Conservation (phyloP, 2,329 filamentous ascomycete genomes). For the Graphium sp. region DNA sequence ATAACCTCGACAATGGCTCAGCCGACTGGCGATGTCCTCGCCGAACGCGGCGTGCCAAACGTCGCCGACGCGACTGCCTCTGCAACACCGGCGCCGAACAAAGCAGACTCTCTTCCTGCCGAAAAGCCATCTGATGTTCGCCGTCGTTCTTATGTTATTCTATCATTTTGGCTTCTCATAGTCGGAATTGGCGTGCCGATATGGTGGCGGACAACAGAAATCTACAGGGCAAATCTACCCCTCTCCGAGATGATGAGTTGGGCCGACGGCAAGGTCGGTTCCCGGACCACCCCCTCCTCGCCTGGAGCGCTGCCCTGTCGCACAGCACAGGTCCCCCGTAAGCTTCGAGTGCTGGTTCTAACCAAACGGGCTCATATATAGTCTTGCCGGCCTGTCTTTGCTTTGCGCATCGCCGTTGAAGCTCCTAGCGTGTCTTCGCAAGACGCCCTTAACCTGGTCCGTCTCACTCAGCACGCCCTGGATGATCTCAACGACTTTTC, state of each 20-base stretch:
- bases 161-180: slow-evolving; percentile 84
- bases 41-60: slow-evolving; percentile 1
- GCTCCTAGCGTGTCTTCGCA: slow-evolving; percentile 45
- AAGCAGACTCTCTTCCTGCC: slow-evolving; percentile 36
- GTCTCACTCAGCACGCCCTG: slow-evolving; percentile 69
- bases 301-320: no score
- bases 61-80: slow-evolving; percentile 3
- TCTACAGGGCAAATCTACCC: slow-evolving; percentile 74
- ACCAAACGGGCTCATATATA: slow-evolving; percentile 19
- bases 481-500: slow-evolving; percentile 79
- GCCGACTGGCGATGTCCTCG: not conserved
- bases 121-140: slow-evolving; percentile 55
- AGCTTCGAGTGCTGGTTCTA: no score
- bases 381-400: slow-evolving; percentile 80
- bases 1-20: slow-evolving; percentile 3
- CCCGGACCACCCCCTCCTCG: no score
- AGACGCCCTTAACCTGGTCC: slow-evolving; percentile 58
- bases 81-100: slow-evolving; percentile 13
- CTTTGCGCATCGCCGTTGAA: slow-evolving; percentile 65
- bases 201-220: slow-evolving; percentile 92
- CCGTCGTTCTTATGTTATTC: slow-evolving; percentile 57
- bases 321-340: no score
- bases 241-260: slow-evolving; percentile 76
- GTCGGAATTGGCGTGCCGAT: slow-evolving; percentile 72
- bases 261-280: slow-evolving; percentile 69